phyloP scores from a whole-genome alignment of 208 protist genomes.

The Lotmaria passim region DNA sequence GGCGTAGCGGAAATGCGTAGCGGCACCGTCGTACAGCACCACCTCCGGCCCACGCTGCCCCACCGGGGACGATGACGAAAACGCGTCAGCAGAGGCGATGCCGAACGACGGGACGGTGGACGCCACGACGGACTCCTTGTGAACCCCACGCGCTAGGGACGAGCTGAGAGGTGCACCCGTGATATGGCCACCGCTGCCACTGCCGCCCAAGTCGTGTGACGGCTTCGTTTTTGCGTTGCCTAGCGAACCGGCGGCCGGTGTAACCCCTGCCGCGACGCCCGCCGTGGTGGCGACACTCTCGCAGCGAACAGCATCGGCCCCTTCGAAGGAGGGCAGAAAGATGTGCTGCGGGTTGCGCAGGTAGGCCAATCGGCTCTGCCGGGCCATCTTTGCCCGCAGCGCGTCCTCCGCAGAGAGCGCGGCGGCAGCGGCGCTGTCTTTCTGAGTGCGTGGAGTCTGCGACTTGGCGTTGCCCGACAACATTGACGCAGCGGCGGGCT shows the following conservation, averaged over 20 bases:
- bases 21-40: constrained; percentile 42
- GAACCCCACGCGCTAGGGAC: not conserved
- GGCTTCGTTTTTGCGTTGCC: not conserved
- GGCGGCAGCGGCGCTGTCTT: constrained; percentile 28
- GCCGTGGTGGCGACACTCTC: not conserved
- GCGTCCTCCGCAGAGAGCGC: constrained; percentile 47
- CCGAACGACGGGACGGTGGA: not conserved
- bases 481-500: not conserved
- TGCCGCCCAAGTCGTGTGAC: constrained; percentile 4
- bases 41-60: constrained; percentile 4
- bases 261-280: not conserved
- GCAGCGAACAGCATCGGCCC: constrained; percentile 15
- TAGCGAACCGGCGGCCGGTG: not conserved
- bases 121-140: constrained; percentile 6
- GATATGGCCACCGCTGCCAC: not conserved
- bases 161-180: not conserved
- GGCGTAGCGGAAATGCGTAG: constrained; percentile 52
- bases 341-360: constrained; percentile 65
- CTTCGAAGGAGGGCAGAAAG: constrained; percentile 44
- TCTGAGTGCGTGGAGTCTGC: constrained; percentile 10
- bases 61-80: not conserved
- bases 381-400: constrained; percentile 40
- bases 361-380: constrained; percentile 58
- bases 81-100: not conserved
- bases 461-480: constrained; percentile 5